phyloP scores from a whole-genome alignment of 176 grass and related monocot species.

The Musa beccarii region DNA sequence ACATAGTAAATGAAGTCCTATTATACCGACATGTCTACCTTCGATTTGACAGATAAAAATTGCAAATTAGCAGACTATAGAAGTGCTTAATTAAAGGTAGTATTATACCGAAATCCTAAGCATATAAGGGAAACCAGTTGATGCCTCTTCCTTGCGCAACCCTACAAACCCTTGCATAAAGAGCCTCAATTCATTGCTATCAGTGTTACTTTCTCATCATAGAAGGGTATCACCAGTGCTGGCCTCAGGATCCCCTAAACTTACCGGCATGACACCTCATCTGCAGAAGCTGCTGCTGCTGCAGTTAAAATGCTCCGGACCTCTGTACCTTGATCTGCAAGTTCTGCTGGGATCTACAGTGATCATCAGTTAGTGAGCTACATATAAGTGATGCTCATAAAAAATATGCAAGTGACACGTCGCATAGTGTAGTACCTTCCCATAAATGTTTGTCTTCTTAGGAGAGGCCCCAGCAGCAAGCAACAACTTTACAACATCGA shows the following conservation, averaged over 20 bases:
- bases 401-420: not conserved
- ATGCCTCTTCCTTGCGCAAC: not conserved
- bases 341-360: conserved; percentile 52
- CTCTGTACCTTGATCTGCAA: conserved; percentile 75
- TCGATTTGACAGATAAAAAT: not conserved
- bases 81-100: not conserved
- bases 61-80: not conserved
- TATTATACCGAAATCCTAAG: not conserved
- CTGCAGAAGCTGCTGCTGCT: conserved; percentile 19
- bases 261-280: conserved; percentile 4
- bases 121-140: not conserved
- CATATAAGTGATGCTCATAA: not conserved
- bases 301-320: conserved; percentile 44
- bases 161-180: not conserved
- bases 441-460: conserved; percentile 58
- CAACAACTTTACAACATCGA: conserved; percentile 67
- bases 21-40: not conserved
- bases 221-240: not conserved
- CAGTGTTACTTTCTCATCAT: not conserved
- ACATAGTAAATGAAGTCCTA: too few species aligned
- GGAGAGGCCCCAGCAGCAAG: conserved; percentile 63
- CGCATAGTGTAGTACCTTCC: conserved; percentile 31
- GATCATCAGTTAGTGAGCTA: not conserved
- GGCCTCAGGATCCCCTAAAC: not conserved
- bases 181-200: not conserved